Evolutionary conservation across 352 stramenopile genomes (phyloP).

Genomic region (Achlya hypogyna): DNA sequence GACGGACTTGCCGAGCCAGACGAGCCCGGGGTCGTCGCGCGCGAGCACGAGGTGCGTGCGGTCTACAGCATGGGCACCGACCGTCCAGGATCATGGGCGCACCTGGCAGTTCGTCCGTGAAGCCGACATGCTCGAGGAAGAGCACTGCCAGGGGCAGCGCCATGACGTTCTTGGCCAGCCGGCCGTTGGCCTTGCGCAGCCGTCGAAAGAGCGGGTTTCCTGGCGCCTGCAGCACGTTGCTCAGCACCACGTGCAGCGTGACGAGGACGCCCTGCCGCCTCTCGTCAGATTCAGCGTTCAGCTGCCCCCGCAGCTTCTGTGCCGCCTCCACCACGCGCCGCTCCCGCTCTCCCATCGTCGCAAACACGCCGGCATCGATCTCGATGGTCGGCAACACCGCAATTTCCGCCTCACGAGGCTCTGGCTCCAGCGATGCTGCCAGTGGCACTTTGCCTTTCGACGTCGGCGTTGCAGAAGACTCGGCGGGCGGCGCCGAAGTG

Average conservation of each 20-base stretch:
- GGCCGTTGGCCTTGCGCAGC: conserved; percentile 53
- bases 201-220: conserved; percentile 47
- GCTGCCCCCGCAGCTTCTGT: conserved; percentile 28
- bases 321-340: conserved; percentile 39
- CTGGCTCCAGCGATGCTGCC: neutral
- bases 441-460: no score
- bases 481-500: neutral
- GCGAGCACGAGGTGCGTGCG: conserved; percentile 40
- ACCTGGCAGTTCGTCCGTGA: conserved; percentile 36
- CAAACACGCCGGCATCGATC: neutral
- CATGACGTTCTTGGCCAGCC: conserved; percentile 44
- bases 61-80: neutral
- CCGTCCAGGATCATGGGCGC: neutral
- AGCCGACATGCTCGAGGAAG: conserved; percentile 52
- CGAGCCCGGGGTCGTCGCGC: conserved; percentile 47
- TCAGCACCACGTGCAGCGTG: conserved; percentile 53
- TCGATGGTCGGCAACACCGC: neutral
- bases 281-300: conserved; percentile 28
- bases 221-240: conserved; percentile 60
- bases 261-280: conserved; percentile 26
- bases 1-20: conserved; percentile 46
- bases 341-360: conserved; percentile 36
- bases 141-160: conserved; percentile 48
- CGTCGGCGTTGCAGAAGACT: neutral
- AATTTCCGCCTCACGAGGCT: neutral